Conservation (phyloP, 2,329 filamentous ascomycete genomes). For the Microsporum ferrugineum region DNA sequence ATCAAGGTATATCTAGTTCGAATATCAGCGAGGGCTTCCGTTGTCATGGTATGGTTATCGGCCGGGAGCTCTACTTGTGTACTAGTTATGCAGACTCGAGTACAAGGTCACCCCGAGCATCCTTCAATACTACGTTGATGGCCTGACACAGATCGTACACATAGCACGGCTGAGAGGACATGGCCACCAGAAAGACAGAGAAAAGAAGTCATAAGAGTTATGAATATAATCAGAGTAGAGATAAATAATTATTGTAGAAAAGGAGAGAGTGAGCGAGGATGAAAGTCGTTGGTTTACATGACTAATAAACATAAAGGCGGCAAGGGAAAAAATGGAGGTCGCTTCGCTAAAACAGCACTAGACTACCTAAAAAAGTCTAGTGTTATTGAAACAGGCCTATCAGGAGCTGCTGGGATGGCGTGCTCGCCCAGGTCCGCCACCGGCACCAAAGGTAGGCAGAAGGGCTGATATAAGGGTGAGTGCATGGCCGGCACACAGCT, state of each 20-base stretch:
- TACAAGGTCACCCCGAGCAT: neutral
- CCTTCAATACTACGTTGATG: too few relatives aligned
- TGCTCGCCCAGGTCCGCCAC: neutral
- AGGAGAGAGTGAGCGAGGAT: neutral
- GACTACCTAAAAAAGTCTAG: neutral
- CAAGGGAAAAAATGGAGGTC: neutral
- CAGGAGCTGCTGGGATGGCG: neutral
- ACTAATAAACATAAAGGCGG: neutral
- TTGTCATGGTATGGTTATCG: neutral
- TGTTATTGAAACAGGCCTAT: constrained; percentile 1
- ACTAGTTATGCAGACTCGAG: neutral
- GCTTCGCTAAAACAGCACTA: neutral
- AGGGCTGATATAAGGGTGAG: neutral
- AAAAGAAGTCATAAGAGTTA: neutral
- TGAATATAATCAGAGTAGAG: neutral
- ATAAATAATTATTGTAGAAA: neutral
- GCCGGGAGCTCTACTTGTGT: neutral
- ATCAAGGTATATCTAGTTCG: neutral
- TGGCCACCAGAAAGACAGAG: too few relatives aligned
- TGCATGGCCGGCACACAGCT: neutral
- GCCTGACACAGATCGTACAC: too few relatives aligned
- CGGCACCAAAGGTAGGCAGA: neutral
- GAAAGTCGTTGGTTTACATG: neutral
- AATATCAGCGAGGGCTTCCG: neutral
- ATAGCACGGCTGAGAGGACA: too few relatives aligned